A percentile compares a stretch with the other conserved stretches of the same genome.
Conservation (phyloP, 352 stramenopile species). For the Phytophthora brassicae region DNA sequence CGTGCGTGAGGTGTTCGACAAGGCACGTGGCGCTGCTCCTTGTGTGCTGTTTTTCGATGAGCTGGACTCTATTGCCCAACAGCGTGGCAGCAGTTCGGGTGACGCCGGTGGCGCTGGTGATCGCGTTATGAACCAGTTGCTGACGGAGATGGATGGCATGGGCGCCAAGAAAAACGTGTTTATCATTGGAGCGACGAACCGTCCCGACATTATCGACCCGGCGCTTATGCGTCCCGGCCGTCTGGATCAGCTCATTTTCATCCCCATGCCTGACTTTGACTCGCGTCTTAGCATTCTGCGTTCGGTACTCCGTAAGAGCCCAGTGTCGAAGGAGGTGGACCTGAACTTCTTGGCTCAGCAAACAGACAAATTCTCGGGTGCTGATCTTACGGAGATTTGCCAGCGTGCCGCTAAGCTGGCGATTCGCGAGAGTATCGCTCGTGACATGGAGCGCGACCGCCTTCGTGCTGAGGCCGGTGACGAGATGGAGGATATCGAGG, state of each 20-base stretch:
- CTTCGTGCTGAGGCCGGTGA: slow-evolving; percentile 91
- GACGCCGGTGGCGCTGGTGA: slow-evolving; percentile 97
- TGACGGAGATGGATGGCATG: slow-evolving; percentile 99
- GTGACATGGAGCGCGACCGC: slow-evolving; percentile 97
- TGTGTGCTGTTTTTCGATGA: slow-evolving; percentile 99
- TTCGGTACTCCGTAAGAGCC: slow-evolving; percentile 96
- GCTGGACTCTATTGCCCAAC: slow-evolving; percentile 98
- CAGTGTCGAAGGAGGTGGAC: slow-evolving; percentile 97
- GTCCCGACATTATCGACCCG: slow-evolving; percentile 97
- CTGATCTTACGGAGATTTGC: slow-evolving; percentile 99
- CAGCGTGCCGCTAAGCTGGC: slow-evolving; percentile 98
- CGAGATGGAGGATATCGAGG: slow-evolving; percentile 90
- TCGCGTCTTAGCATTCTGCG: slow-evolving; percentile 95
- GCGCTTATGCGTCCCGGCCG: slow-evolving; percentile 97
- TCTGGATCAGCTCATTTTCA: slow-evolving; percentile 98
- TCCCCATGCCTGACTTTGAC: slow-evolving; percentile 97
- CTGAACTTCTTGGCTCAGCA: slow-evolving; percentile 95
- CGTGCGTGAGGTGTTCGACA: slow-evolving; percentile 99
- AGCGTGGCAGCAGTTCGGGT: slow-evolving; percentile 93
- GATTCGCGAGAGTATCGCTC: slow-evolving; percentile 99
- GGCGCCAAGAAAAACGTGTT: slow-evolving; percentile 99
- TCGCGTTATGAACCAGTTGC: slow-evolving; percentile 99
- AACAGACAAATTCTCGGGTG: slow-evolving; percentile 99
- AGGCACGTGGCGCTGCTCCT: slow-evolving; percentile 95
- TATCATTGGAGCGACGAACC: slow-evolving; percentile 99